A percentile compares a stretch with the other conserved stretches of the same genome.
Conservation (phyloP, 2,329 filamentous ascomycete genomes). For the Lecanosticta acicola region DNA sequence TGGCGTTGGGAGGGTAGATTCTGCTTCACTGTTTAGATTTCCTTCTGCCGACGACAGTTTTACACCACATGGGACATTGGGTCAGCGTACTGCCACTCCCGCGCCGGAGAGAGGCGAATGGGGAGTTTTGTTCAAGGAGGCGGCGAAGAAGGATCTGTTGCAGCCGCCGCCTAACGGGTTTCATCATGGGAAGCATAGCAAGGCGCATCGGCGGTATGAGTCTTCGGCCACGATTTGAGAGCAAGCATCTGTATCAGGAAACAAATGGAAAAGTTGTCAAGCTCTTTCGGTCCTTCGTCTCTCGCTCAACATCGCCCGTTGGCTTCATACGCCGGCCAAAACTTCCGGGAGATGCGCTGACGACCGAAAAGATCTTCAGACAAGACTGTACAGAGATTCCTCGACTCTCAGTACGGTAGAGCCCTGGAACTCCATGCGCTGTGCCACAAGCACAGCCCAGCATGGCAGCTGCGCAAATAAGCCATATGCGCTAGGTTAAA, state of each 20-base stretch:
- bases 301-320: too few relatives aligned
- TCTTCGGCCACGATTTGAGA: slow-evolving; percentile 3
- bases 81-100: neutral
- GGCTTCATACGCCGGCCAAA: too few relatives aligned
- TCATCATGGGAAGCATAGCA: neutral
- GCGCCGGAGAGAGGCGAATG: slow-evolving; percentile 12
- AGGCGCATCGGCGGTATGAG: slow-evolving; percentile 5
- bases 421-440: too few relatives aligned
- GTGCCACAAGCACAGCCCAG: too few relatives aligned
- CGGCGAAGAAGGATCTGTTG: slow-evolving; percentile 14
- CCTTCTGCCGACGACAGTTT: neutral
- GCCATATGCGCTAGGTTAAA: too few relatives aligned
- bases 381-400: too few relatives aligned
- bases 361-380: too few relatives aligned
- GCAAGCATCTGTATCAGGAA: neutral
- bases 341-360: too few relatives aligned
- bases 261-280: neutral
- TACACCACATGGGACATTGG: neutral
- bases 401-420: too few relatives aligned
- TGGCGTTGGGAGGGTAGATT: slow-evolving; percentile 5
- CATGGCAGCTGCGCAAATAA: too few relatives aligned
- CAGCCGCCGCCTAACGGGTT: slow-evolving; percentile 3
- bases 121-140: slow-evolving; percentile 10
- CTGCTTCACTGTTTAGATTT: slow-evolving; percentile 1
- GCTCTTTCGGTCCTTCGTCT: too few relatives aligned